Evolutionary conservation across 2,329 filamentous ascomycete species (phyloP).

Genomic region (Fusarium fracticaudum): DNA sequence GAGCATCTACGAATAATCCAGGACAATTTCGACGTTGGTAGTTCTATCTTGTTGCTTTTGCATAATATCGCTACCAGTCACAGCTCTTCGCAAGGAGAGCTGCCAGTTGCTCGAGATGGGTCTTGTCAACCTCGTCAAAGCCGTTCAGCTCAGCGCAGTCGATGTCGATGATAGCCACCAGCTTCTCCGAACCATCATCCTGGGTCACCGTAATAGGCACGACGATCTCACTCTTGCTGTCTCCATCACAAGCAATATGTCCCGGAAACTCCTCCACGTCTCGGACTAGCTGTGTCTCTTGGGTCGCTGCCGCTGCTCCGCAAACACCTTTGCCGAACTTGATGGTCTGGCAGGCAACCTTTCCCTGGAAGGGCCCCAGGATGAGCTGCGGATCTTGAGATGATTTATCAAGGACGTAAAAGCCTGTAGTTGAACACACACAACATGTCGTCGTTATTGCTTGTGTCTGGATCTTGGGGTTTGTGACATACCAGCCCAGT

Average conservation of each 20-base stretch:
- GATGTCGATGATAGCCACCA: constrained; percentile 81
- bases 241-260: constrained; percentile 84
- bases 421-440: constrained; percentile 60
- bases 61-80: constrained; percentile 64
- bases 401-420: constrained; percentile 73
- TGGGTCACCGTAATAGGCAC: constrained; percentile 69
- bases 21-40: neutral
- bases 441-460: constrained; percentile 8
- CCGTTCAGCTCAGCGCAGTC: constrained; percentile 75
- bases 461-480: neutral
- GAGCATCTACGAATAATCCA: neutral
- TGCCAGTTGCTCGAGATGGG: constrained; percentile 73
- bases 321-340: constrained; percentile 79
- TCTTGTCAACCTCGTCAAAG: constrained; percentile 75
- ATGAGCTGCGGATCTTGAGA: constrained; percentile 65
- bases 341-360: constrained; percentile 83
- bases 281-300: constrained; percentile 70
- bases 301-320: constrained; percentile 71
- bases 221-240: constrained; percentile 82
- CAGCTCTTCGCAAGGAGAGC: constrained; percentile 67
- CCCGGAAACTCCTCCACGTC: constrained; percentile 81
- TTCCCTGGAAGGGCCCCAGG: constrained; percentile 82
- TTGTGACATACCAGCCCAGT: constrained; percentile 72
- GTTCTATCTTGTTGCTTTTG: neutral
- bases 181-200: constrained; percentile 50